phyloP scores from a whole-genome alignment of 2,329 filamentous ascomycete species.

The Davidsoniella eucalypti region DNA sequence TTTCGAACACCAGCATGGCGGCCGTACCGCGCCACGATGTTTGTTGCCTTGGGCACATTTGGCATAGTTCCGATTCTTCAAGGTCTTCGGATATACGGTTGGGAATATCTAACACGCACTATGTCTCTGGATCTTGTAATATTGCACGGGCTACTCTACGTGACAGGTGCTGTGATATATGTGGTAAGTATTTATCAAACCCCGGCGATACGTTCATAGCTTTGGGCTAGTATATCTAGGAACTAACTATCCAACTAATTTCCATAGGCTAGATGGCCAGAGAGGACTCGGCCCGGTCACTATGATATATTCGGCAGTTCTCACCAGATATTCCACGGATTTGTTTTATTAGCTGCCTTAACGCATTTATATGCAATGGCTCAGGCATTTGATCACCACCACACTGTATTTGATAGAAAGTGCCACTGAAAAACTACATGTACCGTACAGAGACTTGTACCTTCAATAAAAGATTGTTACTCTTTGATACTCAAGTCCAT shows the following conservation, averaged over 20 bases:
- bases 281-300: slow-evolving; percentile 56
- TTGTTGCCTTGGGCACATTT: slow-evolving; percentile 70
- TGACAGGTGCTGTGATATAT: slow-evolving; percentile 72
- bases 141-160: slow-evolving; percentile 67
- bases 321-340: slow-evolving; percentile 89
- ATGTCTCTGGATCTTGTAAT: slow-evolving; percentile 73
- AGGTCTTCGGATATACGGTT: slow-evolving; percentile 51
- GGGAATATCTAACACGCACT: slow-evolving; percentile 45
- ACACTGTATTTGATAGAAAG: slow-evolving; percentile 39
- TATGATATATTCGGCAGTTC: slow-evolving; percentile 90
- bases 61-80: slow-evolving; percentile 73
- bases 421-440: slow-evolving; percentile 22
- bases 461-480: slow-evolving; percentile 2
- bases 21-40: slow-evolving; percentile 76
- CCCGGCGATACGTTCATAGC: background rate
- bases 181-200: slow-evolving; percentile 38
- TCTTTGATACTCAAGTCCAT: slow-evolving; percentile 45
- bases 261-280: slow-evolving; percentile 56
- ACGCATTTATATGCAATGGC: slow-evolving; percentile 68
- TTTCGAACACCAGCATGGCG: slow-evolving; percentile 76
- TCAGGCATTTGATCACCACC: slow-evolving; percentile 74
- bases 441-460: slow-evolving; percentile 4
- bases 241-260: background rate
- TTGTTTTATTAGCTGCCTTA: slow-evolving; percentile 68
- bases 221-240: too few species aligned